phyloP scores from a whole-genome alignment of 2,329 filamentous ascomycete genomes.

The Hymenoscyphus repandus region DNA sequence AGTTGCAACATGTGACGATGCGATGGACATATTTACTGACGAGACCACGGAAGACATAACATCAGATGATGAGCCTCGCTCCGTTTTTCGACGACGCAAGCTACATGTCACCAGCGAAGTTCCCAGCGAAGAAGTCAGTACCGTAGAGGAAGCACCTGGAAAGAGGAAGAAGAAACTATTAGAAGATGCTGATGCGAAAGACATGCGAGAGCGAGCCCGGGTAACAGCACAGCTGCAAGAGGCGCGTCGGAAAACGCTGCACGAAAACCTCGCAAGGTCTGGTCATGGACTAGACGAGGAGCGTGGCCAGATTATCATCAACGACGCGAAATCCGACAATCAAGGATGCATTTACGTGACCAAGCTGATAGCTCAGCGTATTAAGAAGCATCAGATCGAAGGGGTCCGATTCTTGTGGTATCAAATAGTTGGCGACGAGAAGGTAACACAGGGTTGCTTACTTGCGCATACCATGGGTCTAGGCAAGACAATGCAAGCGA shows the following conservation, averaged over 20 bases:
- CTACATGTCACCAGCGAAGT: neutral
- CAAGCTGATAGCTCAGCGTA: conserved; percentile 53
- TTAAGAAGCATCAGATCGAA: conserved; percentile 76
- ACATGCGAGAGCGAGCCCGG: conserved; percentile 50
- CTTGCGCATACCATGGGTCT: conserved; percentile 88
- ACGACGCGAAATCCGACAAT: conserved; percentile 56
- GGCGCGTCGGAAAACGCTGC: conserved; percentile 43
- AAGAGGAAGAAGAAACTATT: conserved; percentile 37
- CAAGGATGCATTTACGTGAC: conserved; percentile 61
- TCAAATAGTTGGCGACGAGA: conserved; percentile 56
- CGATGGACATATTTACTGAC: too few species aligned
- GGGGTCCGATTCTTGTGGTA: conserved; percentile 89
- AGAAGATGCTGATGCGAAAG: conserved; percentile 39
- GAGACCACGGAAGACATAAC: too few species aligned
- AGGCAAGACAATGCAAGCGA: conserved; percentile 89
- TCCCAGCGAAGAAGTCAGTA: neutral
- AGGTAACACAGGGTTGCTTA: conserved; percentile 66
- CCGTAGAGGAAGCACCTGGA: conserved; percentile 4
- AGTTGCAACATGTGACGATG: too few species aligned
- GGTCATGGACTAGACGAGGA: conserved; percentile 40
- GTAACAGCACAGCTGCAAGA: conserved; percentile 50
- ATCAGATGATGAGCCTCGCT: too few species aligned
- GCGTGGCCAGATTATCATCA: conserved; percentile 54
- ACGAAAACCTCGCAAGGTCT: conserved; percentile 40
- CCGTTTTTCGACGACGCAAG: too few species aligned